Conservation (phyloP, 2,329 filamentous ascomycete species). For the Massarina eburnea region DNA sequence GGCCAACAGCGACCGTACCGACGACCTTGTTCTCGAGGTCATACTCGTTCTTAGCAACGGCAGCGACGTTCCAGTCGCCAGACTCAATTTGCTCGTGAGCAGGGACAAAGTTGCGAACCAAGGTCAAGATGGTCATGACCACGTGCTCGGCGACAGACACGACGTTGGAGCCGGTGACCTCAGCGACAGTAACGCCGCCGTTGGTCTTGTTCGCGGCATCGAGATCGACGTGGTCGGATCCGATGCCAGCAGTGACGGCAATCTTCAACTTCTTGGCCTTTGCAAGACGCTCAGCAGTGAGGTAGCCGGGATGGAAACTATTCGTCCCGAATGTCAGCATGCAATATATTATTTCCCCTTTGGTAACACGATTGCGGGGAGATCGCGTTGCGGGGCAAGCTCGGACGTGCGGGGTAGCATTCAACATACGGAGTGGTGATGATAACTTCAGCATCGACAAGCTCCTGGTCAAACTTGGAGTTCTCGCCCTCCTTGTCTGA, state of each 20-base stretch:
- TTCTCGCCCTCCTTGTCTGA: conserved; percentile 95
- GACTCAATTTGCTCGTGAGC: conserved; percentile 89
- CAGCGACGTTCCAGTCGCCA: conserved; percentile 95
- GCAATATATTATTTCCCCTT: conserved; percentile 10
- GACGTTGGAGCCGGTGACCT: conserved; percentile 98
- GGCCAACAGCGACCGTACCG: conserved; percentile 94
- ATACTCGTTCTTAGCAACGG: conserved; percentile 96
- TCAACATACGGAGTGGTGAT: conserved; percentile 89
- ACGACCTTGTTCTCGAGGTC: conserved; percentile 98
- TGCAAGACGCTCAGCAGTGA: conserved; percentile 91
- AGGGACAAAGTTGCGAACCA: conserved; percentile 98
- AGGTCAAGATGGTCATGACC: conserved; percentile 94
- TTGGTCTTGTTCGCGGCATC: conserved; percentile 98
- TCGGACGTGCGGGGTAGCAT: conserved; percentile 29
- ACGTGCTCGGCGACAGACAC: conserved; percentile 99
- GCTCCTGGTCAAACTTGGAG: conserved; percentile 92
- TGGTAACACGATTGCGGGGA: conserved; percentile 12
- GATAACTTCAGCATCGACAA: conserved; percentile 96
- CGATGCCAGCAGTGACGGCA: conserved; percentile 94
- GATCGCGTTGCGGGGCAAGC: conserved; percentile 26
- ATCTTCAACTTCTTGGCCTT: conserved; percentile 99
- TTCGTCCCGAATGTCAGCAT: conserved; percentile 13
- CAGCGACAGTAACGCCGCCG: conserved; percentile 92
- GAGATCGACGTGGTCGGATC: conserved; percentile 97
- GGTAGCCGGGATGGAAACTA: conserved; percentile 97